Evolutionary conservation across 108 stramenopile species (phyloP).

Genomic region (Nannochloropsis gaditana): DNA sequence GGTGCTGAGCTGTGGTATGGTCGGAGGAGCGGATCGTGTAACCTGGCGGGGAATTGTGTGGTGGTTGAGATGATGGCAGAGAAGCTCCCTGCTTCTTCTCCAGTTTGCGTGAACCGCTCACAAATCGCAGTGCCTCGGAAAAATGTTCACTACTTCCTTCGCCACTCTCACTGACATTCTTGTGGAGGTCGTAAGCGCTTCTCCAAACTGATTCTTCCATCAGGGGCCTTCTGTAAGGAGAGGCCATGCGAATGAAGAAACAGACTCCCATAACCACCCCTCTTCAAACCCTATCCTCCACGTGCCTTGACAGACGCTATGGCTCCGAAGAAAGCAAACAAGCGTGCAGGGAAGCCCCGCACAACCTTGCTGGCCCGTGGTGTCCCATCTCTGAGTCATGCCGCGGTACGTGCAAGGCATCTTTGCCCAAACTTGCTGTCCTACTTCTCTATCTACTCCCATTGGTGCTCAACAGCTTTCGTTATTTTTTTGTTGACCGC

Average conservation of each 20-base stretch:
- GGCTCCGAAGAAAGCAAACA: not conserved
- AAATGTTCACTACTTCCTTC: no score
- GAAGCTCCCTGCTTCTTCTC: no score
- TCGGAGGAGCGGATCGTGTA: no score
- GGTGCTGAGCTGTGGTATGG: no score
- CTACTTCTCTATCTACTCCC: not conserved
- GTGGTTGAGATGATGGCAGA: no score
- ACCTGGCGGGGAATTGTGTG: no score
- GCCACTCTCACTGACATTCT: no score
- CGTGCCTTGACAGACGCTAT: not conserved
- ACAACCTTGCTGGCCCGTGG: slow-evolving; percentile 16
- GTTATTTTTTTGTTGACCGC: not conserved
- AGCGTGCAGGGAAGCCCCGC: slow-evolving; percentile 6
- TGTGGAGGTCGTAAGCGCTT: no score
- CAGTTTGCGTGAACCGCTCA: no score
- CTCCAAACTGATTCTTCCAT: no score
- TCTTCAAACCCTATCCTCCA: not conserved
- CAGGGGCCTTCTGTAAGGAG: not conserved
- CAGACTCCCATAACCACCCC: not conserved
- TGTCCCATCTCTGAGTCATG: not conserved
- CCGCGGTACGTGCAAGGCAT: slow-evolving; percentile 2
- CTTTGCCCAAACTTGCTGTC: not conserved
- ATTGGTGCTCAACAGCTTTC: not conserved
- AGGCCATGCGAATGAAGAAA: not conserved
- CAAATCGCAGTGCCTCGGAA: no score